A percentile compares a stretch with the other conserved stretches of the same genome.
These are phyloP conservation scores for Candida manassasensis DNA, from an alignment of 805 yeast species.

Conservation along the genomic window DNA sequence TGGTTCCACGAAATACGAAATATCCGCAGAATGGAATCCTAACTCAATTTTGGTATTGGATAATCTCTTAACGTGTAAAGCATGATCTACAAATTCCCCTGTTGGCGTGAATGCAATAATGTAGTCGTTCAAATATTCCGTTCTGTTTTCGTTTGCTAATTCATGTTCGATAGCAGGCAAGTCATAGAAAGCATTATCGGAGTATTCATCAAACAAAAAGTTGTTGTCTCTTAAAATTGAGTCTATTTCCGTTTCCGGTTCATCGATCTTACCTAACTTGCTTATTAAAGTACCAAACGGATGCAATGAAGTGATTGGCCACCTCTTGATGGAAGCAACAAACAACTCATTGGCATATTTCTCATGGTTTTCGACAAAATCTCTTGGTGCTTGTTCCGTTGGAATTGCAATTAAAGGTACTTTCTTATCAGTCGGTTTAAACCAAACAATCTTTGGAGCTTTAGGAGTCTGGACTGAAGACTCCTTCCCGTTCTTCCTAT, in stretches of 20 bases:
- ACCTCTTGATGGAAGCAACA: slow-evolving; percentile 93
- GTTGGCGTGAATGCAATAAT: slow-evolving; percentile 60
- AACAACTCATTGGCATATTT: slow-evolving; percentile 75
- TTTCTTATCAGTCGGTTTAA: slow-evolving; percentile 95
- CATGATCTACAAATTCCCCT: slow-evolving; percentile 64
- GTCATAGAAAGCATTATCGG: slow-evolving; percentile 39
- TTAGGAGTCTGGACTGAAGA: slow-evolving; percentile 40
- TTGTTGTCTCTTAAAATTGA: slow-evolving; percentile 86
- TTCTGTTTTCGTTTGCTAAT: slow-evolving; percentile 37
- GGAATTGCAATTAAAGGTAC: slow-evolving; percentile 98
- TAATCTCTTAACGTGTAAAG: slow-evolving; percentile 69
- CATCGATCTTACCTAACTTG: slow-evolving; percentile 77
- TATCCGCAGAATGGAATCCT: slow-evolving; percentile 84
- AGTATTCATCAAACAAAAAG: slow-evolving; percentile 75
- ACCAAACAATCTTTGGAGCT: slow-evolving; percentile 96
- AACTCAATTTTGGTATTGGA: slow-evolving; percentile 63
- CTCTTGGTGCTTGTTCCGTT: slow-evolving; percentile 95
- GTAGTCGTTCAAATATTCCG: slow-evolving; percentile 54
- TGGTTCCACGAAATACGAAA: slow-evolving; percentile 62
- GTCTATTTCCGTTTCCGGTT: slow-evolving; percentile 73
- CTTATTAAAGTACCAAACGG: slow-evolving; percentile 94
- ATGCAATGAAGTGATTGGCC: slow-evolving; percentile 98
- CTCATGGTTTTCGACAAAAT: slow-evolving; percentile 89
- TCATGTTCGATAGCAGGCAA: slow-evolving; percentile 39
- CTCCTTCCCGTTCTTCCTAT: slow-evolving; percentile 43